Evolutionary conservation across 768 basidiomycete species (phyloP).

Genomic region (Russula brevipes): DNA sequence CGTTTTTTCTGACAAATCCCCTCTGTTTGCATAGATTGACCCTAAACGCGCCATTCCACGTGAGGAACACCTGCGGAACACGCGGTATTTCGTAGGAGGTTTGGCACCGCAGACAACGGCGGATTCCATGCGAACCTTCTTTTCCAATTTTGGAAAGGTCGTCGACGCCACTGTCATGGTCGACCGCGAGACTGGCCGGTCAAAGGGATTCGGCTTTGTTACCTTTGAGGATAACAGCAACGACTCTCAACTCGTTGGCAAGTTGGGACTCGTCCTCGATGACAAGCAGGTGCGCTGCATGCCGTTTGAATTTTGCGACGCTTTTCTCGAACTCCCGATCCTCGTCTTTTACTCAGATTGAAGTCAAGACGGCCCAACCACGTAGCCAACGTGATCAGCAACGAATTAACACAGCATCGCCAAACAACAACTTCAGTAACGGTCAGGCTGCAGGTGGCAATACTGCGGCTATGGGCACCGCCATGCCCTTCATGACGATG

Average conservation of each 20-base stretch:
- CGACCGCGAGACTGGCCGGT: conserved; percentile 89
- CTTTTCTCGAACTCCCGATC: background rate
- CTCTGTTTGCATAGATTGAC: conserved; percentile 65
- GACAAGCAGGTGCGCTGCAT: conserved; percentile 74
- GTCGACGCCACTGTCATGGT: conserved; percentile 99
- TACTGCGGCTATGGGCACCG: conserved; percentile 31
- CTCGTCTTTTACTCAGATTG: conserved; percentile 55
- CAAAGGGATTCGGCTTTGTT: conserved; percentile 97
- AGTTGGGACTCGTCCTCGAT: conserved; percentile 73
- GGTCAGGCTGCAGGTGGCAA: conserved; percentile 29
- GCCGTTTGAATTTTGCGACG: background rate
- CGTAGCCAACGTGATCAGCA: conserved; percentile 72
- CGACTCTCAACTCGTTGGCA: conserved; percentile 82
- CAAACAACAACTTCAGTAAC: conserved; percentile 25
- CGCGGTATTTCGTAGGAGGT: conserved; percentile 95
- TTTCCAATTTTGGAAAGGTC: conserved; percentile 90
- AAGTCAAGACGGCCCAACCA: conserved; percentile 95
- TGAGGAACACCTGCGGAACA: conserved; percentile 89
- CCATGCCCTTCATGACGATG: conserved; percentile 40
- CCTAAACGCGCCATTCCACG: conserved; percentile 98
- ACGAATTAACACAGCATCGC: conserved; percentile 28
- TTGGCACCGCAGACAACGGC: conserved; percentile 89
- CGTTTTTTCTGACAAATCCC: conserved; percentile 7
- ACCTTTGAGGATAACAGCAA: conserved; percentile 92
- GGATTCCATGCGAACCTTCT: conserved; percentile 89